phyloP scores from a whole-genome alignment of 2,329 filamentous ascomycete genomes.

The Paraconiothyrium sp. region DNA sequence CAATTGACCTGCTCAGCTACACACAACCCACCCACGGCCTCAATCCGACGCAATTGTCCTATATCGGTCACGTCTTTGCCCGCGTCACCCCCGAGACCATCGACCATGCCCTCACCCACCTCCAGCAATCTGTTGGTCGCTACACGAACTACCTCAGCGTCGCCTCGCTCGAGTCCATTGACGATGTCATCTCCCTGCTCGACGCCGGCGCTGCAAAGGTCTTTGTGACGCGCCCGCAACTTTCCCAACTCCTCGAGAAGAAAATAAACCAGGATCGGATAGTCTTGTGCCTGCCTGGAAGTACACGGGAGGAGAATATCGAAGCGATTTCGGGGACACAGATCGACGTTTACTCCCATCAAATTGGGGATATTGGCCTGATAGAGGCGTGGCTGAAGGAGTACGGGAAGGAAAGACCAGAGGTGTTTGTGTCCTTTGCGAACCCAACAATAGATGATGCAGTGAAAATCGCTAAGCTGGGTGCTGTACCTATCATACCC shows the following conservation, averaged over 20 bases:
- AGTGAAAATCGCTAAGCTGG: conserved; percentile 54
- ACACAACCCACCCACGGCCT: conserved; percentile 60
- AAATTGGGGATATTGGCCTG: conserved; percentile 54
- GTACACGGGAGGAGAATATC: conserved; percentile 53
- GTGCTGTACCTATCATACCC: conserved; percentile 76
- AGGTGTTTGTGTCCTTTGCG: conserved; percentile 61
- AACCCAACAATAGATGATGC: conserved; percentile 52
- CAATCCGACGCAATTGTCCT: conserved; percentile 61
- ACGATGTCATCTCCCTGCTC: conserved; percentile 81
- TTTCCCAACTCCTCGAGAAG: conserved; percentile 64
- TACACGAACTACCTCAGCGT: conserved; percentile 79
- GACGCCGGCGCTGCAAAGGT: conserved; percentile 86
- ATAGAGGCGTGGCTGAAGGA: conserved; percentile 58
- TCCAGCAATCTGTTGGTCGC: conserved; percentile 65
- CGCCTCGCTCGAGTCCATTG: conserved; percentile 70
- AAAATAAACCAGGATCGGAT: conserved; percentile 65
- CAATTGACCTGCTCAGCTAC: conserved; percentile 58
- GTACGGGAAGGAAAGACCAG: conserved; percentile 59
- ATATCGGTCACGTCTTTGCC: conserved; percentile 67
- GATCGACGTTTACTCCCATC: conserved; percentile 57
- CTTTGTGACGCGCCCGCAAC: conserved; percentile 78
- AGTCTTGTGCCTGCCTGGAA: conserved; percentile 62
- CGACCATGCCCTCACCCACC: conserved; percentile 60
- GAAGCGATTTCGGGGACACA: conserved; percentile 52
- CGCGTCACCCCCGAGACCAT: conserved; percentile 60